Evolutionary conservation across 176 grass and related monocot genomes (phyloP).

Genomic region (Olyra latifolia): DNA sequence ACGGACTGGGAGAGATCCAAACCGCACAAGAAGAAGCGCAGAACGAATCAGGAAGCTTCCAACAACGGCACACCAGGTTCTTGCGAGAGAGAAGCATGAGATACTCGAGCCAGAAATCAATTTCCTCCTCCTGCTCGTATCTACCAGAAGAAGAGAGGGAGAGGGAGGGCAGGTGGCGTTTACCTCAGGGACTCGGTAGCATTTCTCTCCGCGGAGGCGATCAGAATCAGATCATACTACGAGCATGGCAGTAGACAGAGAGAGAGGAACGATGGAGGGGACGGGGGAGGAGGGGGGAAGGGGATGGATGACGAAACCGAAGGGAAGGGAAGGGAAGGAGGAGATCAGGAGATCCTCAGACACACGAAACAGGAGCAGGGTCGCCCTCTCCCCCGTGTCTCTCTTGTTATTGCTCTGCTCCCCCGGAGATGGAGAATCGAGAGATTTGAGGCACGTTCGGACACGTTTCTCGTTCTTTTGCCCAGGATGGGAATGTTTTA

Average conservation of each 20-base stretch:
- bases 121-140: neutral
- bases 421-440: constrained; percentile 28
- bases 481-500: too few relatives aligned
- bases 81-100: neutral
- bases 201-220: neutral
- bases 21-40: neutral
- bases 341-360: constrained; percentile 52
- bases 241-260: neutral
- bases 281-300: too few relatives aligned
- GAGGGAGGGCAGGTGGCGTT: neutral
- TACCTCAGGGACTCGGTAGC: constrained; percentile 30
- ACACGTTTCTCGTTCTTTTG: constrained; percentile 31
- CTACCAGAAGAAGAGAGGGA: neutral
- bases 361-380: constrained; percentile 50
- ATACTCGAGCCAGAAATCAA: neutral
- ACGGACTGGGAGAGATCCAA: neutral
- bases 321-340: neutral
- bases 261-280: neutral
- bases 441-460: constrained; percentile 41
- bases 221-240: neutral
- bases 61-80: neutral
- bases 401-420: constrained; percentile 2
- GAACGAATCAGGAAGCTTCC: neutral
- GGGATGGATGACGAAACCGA: constrained; percentile 4
- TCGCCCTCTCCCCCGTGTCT: neutral